Percentiles rank a stretch among this genome's conserved stretches.
Evolutionary conservation across 371 early-diverging fungal species (phyloP).

Genomic region (Mortierella sp.): DNA sequence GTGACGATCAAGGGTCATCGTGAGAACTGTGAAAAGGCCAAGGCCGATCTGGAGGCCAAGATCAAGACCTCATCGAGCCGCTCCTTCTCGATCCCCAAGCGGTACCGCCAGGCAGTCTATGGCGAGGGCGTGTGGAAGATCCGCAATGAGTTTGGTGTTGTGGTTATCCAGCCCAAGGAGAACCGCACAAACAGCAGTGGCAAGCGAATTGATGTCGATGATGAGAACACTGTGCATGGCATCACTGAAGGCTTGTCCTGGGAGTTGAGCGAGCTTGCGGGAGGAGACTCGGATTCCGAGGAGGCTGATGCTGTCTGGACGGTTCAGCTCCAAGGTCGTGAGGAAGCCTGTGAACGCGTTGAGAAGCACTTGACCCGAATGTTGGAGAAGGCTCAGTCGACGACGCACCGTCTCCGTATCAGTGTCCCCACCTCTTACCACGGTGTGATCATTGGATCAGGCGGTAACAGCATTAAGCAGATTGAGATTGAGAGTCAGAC

Average conservation of each 20-base stretch:
- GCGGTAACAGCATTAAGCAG: conserved; percentile 62
- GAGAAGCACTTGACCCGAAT: conserved; percentile 50
- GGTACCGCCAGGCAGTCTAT: conserved; percentile 58
- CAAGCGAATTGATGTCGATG: conserved; percentile 56
- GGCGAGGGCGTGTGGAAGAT: conserved; percentile 57
- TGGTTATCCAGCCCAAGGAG: conserved; percentile 55
- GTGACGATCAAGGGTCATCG: conserved; percentile 68
- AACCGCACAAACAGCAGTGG: conserved; percentile 20
- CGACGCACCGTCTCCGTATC: conserved; percentile 52
- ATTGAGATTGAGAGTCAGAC: conserved; percentile 67
- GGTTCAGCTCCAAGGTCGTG: conserved; percentile 55
- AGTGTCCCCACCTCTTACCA: conserved; percentile 64
- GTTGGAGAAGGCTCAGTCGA: conserved; percentile 45
- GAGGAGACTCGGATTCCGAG: conserved; percentile 52
- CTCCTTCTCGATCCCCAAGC: conserved; percentile 56
- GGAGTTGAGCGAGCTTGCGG: conserved; percentile 50
- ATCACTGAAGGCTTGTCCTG: conserved; percentile 44
- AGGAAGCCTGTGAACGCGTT: conserved; percentile 54
- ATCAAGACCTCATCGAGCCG: conserved; percentile 44
- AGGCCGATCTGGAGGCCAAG: conserved; percentile 54
- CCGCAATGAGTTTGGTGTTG: conserved; percentile 65
- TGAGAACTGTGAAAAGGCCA: conserved; percentile 69
- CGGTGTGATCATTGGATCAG: conserved; percentile 70
- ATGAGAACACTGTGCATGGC: conserved; percentile 33
- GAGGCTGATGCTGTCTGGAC: conserved; percentile 55